phyloP scores from a whole-genome alignment of 495 filamentous ascomycete genomes.

The Aspergillus ostianus region DNA sequence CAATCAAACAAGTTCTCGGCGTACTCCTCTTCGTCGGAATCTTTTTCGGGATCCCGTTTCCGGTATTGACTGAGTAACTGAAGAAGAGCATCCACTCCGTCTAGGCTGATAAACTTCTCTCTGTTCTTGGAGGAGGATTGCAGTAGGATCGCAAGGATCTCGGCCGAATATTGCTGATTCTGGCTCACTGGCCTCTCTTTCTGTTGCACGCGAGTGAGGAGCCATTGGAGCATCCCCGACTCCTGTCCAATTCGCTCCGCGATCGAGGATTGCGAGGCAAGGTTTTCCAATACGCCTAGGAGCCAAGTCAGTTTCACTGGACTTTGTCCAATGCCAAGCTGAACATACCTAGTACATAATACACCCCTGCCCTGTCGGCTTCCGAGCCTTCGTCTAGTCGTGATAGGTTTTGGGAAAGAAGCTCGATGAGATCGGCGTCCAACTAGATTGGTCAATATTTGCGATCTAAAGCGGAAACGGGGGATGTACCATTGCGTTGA shows the following conservation, averaged over 20 bases:
- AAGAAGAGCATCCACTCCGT: constrained; percentile 77
- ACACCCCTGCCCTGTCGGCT: constrained; percentile 77
- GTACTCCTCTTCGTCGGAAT: constrained; percentile 89
- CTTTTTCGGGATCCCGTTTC: constrained; percentile 80
- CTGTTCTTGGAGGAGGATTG: constrained; percentile 68
- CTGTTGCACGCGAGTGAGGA: constrained; percentile 66
- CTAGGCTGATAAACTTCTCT: constrained; percentile 57
- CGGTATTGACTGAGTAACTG: constrained; percentile 88
- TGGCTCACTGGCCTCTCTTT: constrained; percentile 65
- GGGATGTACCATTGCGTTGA: constrained; percentile 67
- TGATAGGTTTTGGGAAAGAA: constrained; percentile 81
- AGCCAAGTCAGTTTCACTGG: constrained; percentile 8
- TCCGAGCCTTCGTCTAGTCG: constrained; percentile 79
- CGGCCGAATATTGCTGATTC: constrained; percentile 95
- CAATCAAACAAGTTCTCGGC: constrained; percentile 90
- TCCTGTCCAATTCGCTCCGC: constrained; percentile 70
- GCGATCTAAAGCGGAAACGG: not conserved
- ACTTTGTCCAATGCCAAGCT: not conserved
- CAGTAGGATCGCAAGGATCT: constrained; percentile 83
- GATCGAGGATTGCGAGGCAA: constrained; percentile 66
- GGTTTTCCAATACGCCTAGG: constrained; percentile 71
- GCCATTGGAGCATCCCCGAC: constrained; percentile 67
- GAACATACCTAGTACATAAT: constrained; percentile 67
- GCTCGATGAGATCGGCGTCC: constrained; percentile 76
- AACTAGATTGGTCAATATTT: constrained; percentile 41